A percentile compares a stretch with the other conserved stretches of the same genome.
Evolutionary conservation across 768 basidiomycete species (phyloP).

Genomic region (Tylopilus plumbeoviolaceoides): DNA sequence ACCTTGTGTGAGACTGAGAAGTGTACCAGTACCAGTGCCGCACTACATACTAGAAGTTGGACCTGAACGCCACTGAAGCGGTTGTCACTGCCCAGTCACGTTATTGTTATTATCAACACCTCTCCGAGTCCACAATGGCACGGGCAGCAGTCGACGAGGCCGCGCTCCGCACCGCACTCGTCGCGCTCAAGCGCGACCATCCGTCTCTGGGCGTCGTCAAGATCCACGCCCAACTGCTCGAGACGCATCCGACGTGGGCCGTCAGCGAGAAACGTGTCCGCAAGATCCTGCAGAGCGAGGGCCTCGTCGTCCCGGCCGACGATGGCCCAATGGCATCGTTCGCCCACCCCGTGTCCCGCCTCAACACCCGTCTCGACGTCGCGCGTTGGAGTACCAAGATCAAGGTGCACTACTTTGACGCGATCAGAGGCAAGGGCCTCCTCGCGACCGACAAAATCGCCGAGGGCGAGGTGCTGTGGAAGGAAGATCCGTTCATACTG

Average conservation of each 20-base stretch:
- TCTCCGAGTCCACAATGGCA: slow-evolving; percentile 10
- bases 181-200: slow-evolving; percentile 50
- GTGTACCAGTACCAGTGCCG: too few species aligned
- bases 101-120: neutral
- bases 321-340: too few species aligned
- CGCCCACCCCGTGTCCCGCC: slow-evolving; percentile 60
- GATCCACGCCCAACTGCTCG: slow-evolving; percentile 59
- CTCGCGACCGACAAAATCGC: slow-evolving; percentile 64
- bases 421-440: slow-evolving; percentile 78
- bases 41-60: neutral
- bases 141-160: slow-evolving; percentile 40
- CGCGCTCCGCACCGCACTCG: slow-evolving; percentile 53
- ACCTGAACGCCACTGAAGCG: too few species aligned
- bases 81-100: too few species aligned
- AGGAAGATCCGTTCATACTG: slow-evolving; percentile 75
- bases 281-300: slow-evolving; percentile 63
- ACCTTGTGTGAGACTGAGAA: too few species aligned
- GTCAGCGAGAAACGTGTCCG: slow-evolving; percentile 82
- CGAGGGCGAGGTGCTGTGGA: slow-evolving; percentile 77
- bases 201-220: slow-evolving; percentile 70
- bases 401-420: slow-evolving; percentile 62
- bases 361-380: slow-evolving; percentile 63
- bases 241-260: slow-evolving; percentile 60
- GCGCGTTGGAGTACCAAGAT: slow-evolving; percentile 60
- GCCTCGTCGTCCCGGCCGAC: slow-evolving; percentile 44